Base-by-base conservation (phyloP, 1,139 yeast species). In the Yamadazyma oceani region DNA sequence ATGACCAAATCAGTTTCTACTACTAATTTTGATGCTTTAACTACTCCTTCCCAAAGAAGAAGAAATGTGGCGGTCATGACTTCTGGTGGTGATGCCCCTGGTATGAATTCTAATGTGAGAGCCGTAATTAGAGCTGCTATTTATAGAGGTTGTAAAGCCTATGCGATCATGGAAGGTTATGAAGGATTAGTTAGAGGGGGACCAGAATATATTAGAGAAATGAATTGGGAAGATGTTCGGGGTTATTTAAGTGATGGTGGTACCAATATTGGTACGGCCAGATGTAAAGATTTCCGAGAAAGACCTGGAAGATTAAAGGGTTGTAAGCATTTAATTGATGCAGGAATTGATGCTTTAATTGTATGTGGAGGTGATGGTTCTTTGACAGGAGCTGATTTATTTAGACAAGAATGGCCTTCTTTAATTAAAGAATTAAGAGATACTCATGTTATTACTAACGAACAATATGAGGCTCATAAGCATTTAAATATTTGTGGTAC, bases 311-410 rank as follows among this genome's bases (percentile, higher is more conserved):
- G 98, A 54, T 72, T 88, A 45, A 59, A 66, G 39, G 96, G 89
- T 32, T 94, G 95, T 41, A 80, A 80, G 59, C 87, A 90, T 62
- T 75, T 90, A 80, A 80, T 90, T 54, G 75, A 73, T 37, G 83
- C 86, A 40, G 97, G 97, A 43, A 90, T 92, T 46, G 97, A 92
- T 58, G 97, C 96, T 0, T 73, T 92, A 49, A 82, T 92, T 51
- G 97, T 92, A n/a, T 88, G 97, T 66, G 98, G 98, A 55, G 98
- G 98, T 66, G 98, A 92, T 58, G 98, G 98, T 39, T 89, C 97
- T 0, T 73, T 92, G 49, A 92, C 98, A 1, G 98, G 98, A 52
- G 98, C 98, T 11, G 97, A 92, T 60, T 69, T 85, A 45, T 89
- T 92, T 70, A 80, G 98, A 60, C 64, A 80, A 24, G 97, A 92